These are phyloP conservation scores for Hyaloscypha bicolor DNA, from an alignment of 495 filamentous ascomycete genomes.

Conservation along the genomic window DNA sequence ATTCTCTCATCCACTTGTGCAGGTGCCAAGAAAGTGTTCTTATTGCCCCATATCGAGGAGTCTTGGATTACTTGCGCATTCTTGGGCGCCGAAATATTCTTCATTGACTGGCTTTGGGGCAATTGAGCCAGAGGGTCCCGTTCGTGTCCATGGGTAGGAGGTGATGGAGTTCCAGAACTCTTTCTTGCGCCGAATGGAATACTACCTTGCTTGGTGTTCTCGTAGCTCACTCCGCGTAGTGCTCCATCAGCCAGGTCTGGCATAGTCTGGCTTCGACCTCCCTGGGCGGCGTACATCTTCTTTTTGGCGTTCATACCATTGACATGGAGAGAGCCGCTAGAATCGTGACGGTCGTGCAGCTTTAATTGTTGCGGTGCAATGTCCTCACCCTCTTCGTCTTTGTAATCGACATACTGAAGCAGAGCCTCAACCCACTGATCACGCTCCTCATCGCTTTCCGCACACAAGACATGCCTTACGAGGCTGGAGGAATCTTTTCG, in stretches of 20 bases:
- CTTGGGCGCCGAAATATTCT: conserved; percentile 82
- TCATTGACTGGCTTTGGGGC: conserved; percentile 43
- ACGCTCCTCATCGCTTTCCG: conserved; percentile 90
- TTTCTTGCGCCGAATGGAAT: conserved; percentile 40
- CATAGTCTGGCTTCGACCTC: conserved; percentile 28
- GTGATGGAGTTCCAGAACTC: conserved; percentile 32
- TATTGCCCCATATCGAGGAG: conserved; percentile 85
- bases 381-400: conserved; percentile 59
- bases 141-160: conserved; percentile 33
- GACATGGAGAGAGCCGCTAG: conserved; percentile 36
- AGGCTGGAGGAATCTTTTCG: conserved; percentile 89
- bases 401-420: conserved; percentile 84
- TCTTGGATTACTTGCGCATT: conserved; percentile 87
- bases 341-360: conserved; percentile 34
- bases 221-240: conserved; percentile 82
- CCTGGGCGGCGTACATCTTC: conserved; percentile 43
- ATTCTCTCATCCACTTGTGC: conserved; percentile 64
- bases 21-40: conserved; percentile 44
- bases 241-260: conserved; percentile 43
- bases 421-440: conserved; percentile 93
- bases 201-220: conserved; percentile 72
- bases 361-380: conserved; percentile 32
- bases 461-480: conserved; percentile 93
- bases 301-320: conserved; percentile 51
- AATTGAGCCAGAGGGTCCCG: conserved; percentile 35